Evolutionary conservation across 495 filamentous ascomycete genomes (phyloP).

Genomic region (Lasiosphaeria ovina): DNA sequence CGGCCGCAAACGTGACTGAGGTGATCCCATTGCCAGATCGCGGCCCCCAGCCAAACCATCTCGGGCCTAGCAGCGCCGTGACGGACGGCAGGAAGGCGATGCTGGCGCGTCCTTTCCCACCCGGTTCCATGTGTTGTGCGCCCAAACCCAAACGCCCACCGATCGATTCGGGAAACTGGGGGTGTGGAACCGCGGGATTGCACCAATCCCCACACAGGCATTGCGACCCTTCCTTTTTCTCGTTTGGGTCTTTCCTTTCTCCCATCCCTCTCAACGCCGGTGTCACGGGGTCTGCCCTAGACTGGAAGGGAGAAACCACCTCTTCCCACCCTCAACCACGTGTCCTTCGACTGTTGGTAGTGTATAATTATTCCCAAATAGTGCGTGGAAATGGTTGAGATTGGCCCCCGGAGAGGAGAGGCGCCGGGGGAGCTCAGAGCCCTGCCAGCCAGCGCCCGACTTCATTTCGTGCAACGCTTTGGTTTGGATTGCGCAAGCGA

Average conservation of each 20-base stretch:
- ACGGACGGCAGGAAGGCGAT: too few relatives aligned
- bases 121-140: too few relatives aligned
- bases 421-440: neutral
- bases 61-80: neutral
- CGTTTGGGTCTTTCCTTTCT: neutral
- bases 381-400: constrained; percentile 1
- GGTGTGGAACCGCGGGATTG: too few relatives aligned
- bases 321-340: constrained; percentile 27
- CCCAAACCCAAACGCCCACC: too few relatives aligned
- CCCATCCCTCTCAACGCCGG: neutral
- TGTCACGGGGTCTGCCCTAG: neutral
- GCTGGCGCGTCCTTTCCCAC: too few relatives aligned
- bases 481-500: too few relatives aligned
- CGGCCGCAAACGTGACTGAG: neutral
- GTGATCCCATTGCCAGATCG: neutral
- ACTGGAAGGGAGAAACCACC: neutral
- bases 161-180: too few relatives aligned
- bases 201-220: too few relatives aligned
- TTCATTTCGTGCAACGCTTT: neutral
- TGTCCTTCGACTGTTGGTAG: constrained; percentile 34
- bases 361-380: too few relatives aligned
- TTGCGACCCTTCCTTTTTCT: too few relatives aligned
- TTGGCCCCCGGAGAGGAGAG: neutral
- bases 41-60: neutral
- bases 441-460: neutral